These are phyloP conservation scores for Mucor irregularis DNA, from an alignment of 371 early-diverging fungal genomes.

Conservation along the genomic window DNA sequence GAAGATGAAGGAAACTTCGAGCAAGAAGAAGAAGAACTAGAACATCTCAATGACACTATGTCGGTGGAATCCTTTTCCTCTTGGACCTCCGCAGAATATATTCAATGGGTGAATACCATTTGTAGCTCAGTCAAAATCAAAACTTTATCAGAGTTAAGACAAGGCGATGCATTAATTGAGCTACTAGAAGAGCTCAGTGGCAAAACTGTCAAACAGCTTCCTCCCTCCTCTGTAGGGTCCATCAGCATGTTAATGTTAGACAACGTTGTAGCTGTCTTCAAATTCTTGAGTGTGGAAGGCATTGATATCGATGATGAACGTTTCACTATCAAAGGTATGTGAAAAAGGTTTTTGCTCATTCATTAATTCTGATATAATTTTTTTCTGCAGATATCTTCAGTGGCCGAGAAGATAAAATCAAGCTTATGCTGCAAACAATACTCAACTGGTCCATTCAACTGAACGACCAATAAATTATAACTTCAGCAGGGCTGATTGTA, in stretches of 20 bases:
- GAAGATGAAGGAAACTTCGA: neutral
- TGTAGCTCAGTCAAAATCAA: conserved; percentile 38
- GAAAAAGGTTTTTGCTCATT: neutral
- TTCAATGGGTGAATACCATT: conserved; percentile 60
- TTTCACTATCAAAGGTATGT: conserved; percentile 47
- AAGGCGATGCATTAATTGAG: conserved; percentile 54
- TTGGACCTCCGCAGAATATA: conserved; percentile 50
- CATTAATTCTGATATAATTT: neutral
- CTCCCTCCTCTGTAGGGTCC: conserved; percentile 29
- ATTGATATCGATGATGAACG: conserved; percentile 51
- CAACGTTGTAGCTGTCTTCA: conserved; percentile 56
- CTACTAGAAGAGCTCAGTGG: conserved; percentile 55
- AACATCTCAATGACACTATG: neutral
- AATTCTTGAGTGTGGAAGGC: conserved; percentile 60
- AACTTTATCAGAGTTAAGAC: conserved; percentile 51
- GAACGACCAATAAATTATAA: neutral
- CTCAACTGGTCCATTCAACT: conserved; percentile 27
- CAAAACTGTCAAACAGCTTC: conserved; percentile 41
- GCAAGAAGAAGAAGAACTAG: neutral
- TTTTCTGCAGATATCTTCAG: conserved; percentile 49
- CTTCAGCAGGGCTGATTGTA: neutral
- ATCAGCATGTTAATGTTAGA: conserved; percentile 49
- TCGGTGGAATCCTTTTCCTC: neutral
- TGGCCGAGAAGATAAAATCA: conserved; percentile 59
- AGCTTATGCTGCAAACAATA: conserved; percentile 51